These are phyloP conservation scores for Blastocystis sp. DNA, from an alignment of 352 stramenopile species.

Conservation along the genomic window DNA sequence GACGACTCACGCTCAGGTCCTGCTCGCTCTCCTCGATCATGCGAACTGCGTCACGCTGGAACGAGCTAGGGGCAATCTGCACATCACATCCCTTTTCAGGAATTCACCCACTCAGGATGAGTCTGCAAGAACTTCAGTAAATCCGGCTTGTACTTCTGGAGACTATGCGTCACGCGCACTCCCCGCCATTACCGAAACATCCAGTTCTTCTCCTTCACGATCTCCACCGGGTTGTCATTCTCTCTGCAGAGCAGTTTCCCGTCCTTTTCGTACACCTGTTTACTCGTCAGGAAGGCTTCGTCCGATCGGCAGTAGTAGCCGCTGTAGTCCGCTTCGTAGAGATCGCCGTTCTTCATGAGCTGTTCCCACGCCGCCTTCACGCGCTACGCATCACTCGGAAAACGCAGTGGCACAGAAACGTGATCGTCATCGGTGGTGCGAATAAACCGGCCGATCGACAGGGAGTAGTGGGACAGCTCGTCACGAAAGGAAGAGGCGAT, in stretches of 20 bases:
- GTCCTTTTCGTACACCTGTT: slow-evolving; percentile 88
- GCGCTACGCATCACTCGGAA: slow-evolving; percentile 75
- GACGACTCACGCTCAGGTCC: slow-evolving; percentile 94
- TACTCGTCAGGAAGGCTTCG: slow-evolving; percentile 96
- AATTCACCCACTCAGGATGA: slow-evolving; percentile 77
- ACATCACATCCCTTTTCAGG: slow-evolving; percentile 81
- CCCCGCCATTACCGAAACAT: slow-evolving; percentile 86
- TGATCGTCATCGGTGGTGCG: slow-evolving; percentile 92
- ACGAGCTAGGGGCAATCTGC: slow-evolving; percentile 84
- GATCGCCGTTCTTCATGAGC: slow-evolving; percentile 87
- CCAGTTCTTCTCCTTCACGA: slow-evolving; percentile 95
- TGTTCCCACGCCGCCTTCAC: slow-evolving; percentile 89
- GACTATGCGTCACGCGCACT: slow-evolving; percentile 31
- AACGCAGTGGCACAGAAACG: slow-evolving; percentile 1
- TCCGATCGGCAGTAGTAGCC: slow-evolving; percentile 98
- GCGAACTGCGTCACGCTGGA: slow-evolving; percentile 87
- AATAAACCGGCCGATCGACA: slow-evolving; percentile 93
- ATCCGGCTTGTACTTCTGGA: slow-evolving; percentile 89
- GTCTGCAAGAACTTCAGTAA: slow-evolving; percentile 87
- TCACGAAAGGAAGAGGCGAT: slow-evolving; percentile 87
- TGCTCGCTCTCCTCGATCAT: slow-evolving; percentile 85
- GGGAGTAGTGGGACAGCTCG: slow-evolving; percentile 86
- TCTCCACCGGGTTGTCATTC: slow-evolving; percentile 88
- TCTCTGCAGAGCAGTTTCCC: slow-evolving; percentile 78
- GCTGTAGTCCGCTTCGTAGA: slow-evolving; percentile 95